Conservation (phyloP, 2,329 filamentous ascomycete species). For the Ophiocordyceps camponoti-leonardi region DNA sequence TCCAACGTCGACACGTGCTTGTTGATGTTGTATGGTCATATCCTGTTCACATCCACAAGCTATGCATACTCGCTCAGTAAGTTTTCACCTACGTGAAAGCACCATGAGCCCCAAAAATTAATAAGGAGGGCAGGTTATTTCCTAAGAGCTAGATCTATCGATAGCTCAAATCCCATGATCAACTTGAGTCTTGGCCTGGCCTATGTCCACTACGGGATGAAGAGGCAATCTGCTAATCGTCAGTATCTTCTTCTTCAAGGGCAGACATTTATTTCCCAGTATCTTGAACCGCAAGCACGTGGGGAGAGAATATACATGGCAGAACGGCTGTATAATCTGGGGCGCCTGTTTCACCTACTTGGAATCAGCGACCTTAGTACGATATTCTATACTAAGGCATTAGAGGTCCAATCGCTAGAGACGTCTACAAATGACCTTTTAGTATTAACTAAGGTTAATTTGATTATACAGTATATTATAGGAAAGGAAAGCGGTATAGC, state of each 20-base stretch:
- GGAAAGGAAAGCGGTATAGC: too few species aligned
- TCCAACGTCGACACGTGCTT: conserved; percentile 56
- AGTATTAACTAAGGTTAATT: too few species aligned
- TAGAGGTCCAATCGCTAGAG: too few species aligned
- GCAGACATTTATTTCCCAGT: conserved; percentile 52
- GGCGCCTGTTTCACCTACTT: conserved; percentile 19
- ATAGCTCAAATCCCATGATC: conserved; percentile 60
- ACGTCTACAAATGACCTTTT: too few species aligned
- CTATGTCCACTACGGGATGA: conserved; percentile 79
- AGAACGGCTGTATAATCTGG: conserved; percentile 21
- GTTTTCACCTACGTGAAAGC: conserved; percentile 1
- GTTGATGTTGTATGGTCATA: conserved; percentile 78
- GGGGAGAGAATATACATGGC: conserved; percentile 6
- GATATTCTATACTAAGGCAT: background rate
- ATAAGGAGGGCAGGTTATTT: conserved; percentile 48
- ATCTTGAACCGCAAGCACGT: conserved; percentile 6
- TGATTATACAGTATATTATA: too few species aligned
- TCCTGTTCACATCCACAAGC: conserved; percentile 67
- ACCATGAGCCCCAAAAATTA: background rate
- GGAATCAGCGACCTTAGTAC: conserved; percentile 6
- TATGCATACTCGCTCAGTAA: conserved; percentile 67
- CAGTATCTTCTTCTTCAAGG: conserved; percentile 81
- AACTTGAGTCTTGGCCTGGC: conserved; percentile 67
- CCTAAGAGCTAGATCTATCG: conserved; percentile 56
- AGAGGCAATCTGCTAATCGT: conserved; percentile 76